Conservation (phyloP, 805 yeast species). For the Kregervanrija delftensis region DNA sequence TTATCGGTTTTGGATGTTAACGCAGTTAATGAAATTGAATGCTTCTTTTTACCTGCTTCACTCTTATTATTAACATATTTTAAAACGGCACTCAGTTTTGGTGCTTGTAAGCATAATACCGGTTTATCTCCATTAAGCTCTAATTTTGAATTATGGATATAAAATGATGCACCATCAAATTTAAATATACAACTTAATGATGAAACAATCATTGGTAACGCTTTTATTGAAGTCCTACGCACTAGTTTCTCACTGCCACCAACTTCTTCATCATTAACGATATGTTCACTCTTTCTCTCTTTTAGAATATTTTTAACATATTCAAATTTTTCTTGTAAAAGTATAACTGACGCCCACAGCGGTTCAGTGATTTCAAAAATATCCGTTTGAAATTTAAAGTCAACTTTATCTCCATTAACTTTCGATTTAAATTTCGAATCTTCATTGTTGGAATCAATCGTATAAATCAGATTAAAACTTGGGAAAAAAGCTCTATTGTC, state of each 20-base stretch:
- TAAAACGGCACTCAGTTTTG: slow-evolving; percentile 56
- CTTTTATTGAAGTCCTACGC: no score
- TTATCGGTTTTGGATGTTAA: slow-evolving; percentile 67
- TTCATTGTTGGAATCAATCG: slow-evolving; percentile 19
- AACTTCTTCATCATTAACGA: no score
- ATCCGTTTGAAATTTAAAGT: slow-evolving; percentile 54
- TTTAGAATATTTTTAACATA: slow-evolving; percentile 5
- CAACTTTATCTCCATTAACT: slow-evolving; percentile 63
- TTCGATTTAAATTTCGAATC: slow-evolving; percentile 33
- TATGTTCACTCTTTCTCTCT: not conserved
- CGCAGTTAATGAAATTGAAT: slow-evolving; percentile 43
- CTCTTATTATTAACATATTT: slow-evolving; percentile 40
- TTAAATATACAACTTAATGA: slow-evolving; percentile 45
- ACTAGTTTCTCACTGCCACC: no score
- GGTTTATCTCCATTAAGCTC: slow-evolving; percentile 35
- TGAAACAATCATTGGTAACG: not conserved
- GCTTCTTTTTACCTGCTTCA: slow-evolving; percentile 30
- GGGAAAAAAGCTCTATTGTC: slow-evolving; percentile 65
- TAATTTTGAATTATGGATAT: slow-evolving; percentile 38
- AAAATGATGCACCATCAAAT: slow-evolving; percentile 66
- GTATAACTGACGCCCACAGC: slow-evolving; percentile 38
- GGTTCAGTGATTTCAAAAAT: slow-evolving; percentile 50
- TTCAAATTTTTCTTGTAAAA: slow-evolving; percentile 23
- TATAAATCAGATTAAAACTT: slow-evolving; percentile 52
- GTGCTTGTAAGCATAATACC: slow-evolving; percentile 62